Evolutionary conservation across 306 rosid species (phyloP), one percentile per base, ranked within the genome.

Genomic region (Castanospermum australe): DNA sequence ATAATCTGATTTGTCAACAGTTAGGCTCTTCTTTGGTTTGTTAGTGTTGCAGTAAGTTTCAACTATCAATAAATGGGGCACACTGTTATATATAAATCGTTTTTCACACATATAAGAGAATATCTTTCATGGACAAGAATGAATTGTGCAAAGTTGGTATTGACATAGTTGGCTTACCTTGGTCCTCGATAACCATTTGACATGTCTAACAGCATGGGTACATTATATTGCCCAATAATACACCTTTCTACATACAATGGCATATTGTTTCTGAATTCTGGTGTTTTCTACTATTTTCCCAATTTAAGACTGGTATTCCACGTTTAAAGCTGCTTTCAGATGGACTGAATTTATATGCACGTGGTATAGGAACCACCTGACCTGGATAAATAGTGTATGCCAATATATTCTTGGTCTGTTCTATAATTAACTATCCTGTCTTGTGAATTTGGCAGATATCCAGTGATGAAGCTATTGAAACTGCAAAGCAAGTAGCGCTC

Each of bases 401-500:
- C 14, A 50, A 35, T 15, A 45, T 51, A 72, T 75, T 56, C 60
- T 71, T 72, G 25, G 60, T 56, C 33, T 76, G 28, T 54, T 5
- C 51, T 28, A 55, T 67, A 45, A n/a, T 39, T 66, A 39, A 51
- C 81, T 71, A 83, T 79, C 50, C 71, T 51, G 51, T 41, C n/a
- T 63, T 69, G 62, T 79, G 78, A 69, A 65, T 76, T 73, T 85
- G 83, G 84, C 91, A 95, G 99, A 84, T 95, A 82, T 90, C 98
- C 12, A 93, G 98, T 81, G 98, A 90, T 41, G 97, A 90, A 81
- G 91, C 98, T 75, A 83, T 95, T 82, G 98, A 95, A 92, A 86
- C 90, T 45, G 93, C 99, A 38, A 95, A 90, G 86, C 95, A 95
- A 87, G 39, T 95, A 81, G 99, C 99, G n/a, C 89, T 95, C 33